These are phyloP conservation scores for Millerago galiae DNA, from an alignment of 805 yeast species.

Conservation along the genomic window DNA sequence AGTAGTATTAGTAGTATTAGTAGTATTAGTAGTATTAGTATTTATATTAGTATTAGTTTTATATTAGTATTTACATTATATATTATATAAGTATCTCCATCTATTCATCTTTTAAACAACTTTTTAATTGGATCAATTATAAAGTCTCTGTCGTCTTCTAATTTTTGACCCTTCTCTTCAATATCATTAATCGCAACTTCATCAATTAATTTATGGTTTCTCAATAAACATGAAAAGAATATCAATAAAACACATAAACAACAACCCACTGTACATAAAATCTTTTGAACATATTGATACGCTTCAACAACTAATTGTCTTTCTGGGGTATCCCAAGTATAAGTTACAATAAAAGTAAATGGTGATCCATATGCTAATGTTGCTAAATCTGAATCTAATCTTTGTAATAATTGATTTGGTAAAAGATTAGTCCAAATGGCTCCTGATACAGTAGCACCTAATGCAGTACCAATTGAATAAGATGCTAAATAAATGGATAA, in stretches of 20 bases:
- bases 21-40: no score
- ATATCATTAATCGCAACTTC: constrained; percentile 9
- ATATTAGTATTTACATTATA: no score
- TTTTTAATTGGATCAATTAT: background rate
- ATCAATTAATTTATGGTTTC: constrained; percentile 41
- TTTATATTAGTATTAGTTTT: no score
- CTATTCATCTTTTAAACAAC: background rate
- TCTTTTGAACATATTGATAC: constrained; percentile 48
- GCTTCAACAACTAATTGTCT: constrained; percentile 48
- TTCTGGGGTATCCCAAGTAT: constrained; percentile 55
- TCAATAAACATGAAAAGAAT: constrained; percentile 38
- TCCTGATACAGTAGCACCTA: constrained; percentile 7
- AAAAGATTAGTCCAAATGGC: constrained; percentile 55
- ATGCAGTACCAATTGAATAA: constrained; percentile 25
- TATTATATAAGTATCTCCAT: no score
- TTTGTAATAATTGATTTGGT: constrained; percentile 13
- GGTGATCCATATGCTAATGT: constrained; percentile 45
- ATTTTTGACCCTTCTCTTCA: constrained; percentile 6
- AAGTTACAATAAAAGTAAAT: constrained; percentile 35
- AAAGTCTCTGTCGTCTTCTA: constrained; percentile 3
- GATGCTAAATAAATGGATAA: constrained; percentile 51
- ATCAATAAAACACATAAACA: constrained; percentile 51
- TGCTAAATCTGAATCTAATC: constrained; percentile 23
- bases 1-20: no score
- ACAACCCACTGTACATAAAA: constrained; percentile 47